Evolutionary conservation across 202 grass and related monocot genomes (phyloP).

Genomic region (Zizania palustris): DNA sequence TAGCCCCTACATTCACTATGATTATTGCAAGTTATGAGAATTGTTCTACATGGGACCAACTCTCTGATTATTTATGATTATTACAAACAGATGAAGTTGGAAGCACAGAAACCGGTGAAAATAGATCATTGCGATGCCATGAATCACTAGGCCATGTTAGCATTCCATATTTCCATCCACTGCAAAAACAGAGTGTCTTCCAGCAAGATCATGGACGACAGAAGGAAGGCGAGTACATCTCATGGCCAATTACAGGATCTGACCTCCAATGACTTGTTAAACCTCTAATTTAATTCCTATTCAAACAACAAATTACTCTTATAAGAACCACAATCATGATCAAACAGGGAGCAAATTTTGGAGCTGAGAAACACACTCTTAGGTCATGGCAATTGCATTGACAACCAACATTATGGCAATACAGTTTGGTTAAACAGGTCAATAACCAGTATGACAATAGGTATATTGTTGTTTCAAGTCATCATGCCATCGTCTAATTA

Average conservation of each 20-base stretch:
- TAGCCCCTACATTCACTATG: too few species aligned
- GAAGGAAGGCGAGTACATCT: slow-evolving; percentile 56
- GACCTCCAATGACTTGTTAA: slow-evolving; percentile 46
- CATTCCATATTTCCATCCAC: slow-evolving; percentile 28
- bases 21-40: too few species aligned
- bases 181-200: slow-evolving; percentile 44
- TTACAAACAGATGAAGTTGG: slow-evolving; percentile 9
- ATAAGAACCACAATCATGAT: not conserved
- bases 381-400: not conserved
- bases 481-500: slow-evolving; percentile 16
- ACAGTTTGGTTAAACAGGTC: not conserved
- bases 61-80: too few species aligned
- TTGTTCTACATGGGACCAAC: too few species aligned
- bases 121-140: slow-evolving; percentile 35
- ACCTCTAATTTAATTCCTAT: slow-evolving; percentile 68
- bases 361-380: not conserved
- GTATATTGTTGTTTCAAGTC: not conserved
- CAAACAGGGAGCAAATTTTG: slow-evolving; percentile 1
- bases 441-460: slow-evolving; percentile 9
- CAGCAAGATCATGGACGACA: slow-evolving; percentile 55
- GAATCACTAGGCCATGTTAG: slow-evolving; percentile 67
- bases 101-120: slow-evolving; percentile 2
- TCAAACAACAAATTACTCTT: slow-evolving; percentile 26
- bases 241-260: slow-evolving; percentile 41
- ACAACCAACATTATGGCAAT: not conserved